phyloP scores from a whole-genome alignment of 2,329 filamentous ascomycete genomes.

The Talaromyces sp. region DNA sequence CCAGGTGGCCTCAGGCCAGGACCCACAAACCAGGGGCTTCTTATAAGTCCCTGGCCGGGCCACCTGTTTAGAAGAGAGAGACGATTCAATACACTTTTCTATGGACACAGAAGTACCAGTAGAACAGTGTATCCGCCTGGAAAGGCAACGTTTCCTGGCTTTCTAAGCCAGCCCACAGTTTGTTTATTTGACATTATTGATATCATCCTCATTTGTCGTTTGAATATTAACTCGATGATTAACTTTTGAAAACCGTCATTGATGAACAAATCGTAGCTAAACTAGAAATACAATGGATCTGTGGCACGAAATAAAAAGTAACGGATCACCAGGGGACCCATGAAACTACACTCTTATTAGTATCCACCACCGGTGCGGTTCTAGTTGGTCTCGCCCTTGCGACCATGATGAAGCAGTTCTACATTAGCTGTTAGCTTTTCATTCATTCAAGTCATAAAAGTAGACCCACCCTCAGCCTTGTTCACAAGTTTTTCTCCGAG shows the following conservation, averaged over 20 bases:
- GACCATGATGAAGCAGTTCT: slow-evolving; percentile 4
- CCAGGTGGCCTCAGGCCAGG: no score
- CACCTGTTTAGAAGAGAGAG: no score
- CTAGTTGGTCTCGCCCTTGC: not conserved
- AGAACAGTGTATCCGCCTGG: no score
- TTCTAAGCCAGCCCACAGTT: no score
- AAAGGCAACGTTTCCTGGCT: no score
- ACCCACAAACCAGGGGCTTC: no score
- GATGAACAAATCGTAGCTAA: not conserved
- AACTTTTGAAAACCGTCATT: not conserved
- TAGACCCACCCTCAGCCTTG: slow-evolving; percentile 6
- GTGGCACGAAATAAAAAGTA: not conserved
- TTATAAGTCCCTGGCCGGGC: no score
- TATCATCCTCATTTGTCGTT: not conserved
- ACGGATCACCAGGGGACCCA: not conserved
- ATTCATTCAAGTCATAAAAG: not conserved
- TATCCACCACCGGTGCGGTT: not conserved
- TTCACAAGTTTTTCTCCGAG: slow-evolving; percentile 5
- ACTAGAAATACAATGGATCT: not conserved
- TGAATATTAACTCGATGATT: not conserved
- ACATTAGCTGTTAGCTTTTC: not conserved
- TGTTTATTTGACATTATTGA: no score
- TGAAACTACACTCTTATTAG: not conserved
- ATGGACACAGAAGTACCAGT: no score
- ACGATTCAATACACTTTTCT: no score